These are phyloP conservation scores for Penicillium pancosmium DNA, from an alignment of 495 filamentous ascomycete species.

Conservation along the genomic window DNA sequence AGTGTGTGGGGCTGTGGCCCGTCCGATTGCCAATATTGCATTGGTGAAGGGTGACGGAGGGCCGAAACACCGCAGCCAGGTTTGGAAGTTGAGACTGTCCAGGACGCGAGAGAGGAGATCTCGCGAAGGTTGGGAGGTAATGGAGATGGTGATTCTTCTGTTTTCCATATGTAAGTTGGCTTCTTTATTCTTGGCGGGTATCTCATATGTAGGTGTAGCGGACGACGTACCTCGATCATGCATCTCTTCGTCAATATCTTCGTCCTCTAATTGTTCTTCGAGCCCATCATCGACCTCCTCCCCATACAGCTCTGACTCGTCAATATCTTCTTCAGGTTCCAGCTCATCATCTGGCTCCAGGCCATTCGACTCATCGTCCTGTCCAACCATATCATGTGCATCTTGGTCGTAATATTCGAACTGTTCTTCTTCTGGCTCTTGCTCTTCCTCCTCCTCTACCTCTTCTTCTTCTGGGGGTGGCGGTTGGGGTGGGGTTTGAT, in stretches of 20 bases:
- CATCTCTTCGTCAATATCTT: conserved; percentile 47
- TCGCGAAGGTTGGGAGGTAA: conserved; percentile 67
- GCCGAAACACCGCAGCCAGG: conserved; percentile 87
- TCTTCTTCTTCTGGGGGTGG: conserved; percentile 16
- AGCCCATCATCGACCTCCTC: conserved; percentile 45
- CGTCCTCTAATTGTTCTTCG: conserved; percentile 39
- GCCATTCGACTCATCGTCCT: conserved; percentile 15
- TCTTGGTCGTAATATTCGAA: conserved; percentile 21
- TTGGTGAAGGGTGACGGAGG: conserved; percentile 75
- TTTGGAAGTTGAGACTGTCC: conserved; percentile 89
- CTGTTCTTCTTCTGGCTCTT: conserved; percentile 21
- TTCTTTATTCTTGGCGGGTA: background rate
- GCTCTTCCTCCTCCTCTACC: conserved; percentile 20
- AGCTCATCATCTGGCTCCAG: conserved; percentile 20
- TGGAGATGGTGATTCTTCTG: conserved; percentile 43
- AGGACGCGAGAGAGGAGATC: conserved; percentile 91
- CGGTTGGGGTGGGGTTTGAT: conserved; percentile 18
- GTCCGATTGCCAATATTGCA: conserved; percentile 94
- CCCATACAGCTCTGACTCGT: conserved; percentile 27
- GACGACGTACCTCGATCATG: conserved; percentile 37
- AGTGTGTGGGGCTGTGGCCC: conserved; percentile 94
- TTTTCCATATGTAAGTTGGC: background rate
- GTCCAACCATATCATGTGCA: conserved; percentile 10
- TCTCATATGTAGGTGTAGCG: background rate
- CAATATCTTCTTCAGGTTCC: conserved; percentile 22